phyloP scores from a whole-genome alignment of 345 rosid species.

The Euphorbia pulcherrima region DNA sequence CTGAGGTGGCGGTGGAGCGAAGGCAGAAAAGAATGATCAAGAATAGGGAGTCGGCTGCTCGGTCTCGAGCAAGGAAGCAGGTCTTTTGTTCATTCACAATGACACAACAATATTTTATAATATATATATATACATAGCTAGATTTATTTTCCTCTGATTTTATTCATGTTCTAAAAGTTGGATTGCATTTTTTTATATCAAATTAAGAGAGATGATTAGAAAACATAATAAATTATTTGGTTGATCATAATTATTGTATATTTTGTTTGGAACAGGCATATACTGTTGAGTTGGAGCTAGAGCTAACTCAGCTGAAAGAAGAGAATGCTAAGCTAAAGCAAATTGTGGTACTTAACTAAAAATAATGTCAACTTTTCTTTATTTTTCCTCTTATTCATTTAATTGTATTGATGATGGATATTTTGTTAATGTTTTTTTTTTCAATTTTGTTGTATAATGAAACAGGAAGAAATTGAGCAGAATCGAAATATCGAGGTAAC shows the following conservation, averaged over 20 bases:
- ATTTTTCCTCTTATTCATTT: background rate
- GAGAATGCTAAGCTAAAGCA: constrained; percentile 68
- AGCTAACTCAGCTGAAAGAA: constrained; percentile 65
- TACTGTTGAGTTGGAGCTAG: constrained; percentile 83
- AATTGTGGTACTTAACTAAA: constrained; percentile 46
- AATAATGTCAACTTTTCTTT: background rate
- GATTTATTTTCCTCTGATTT: no score
- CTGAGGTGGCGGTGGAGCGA: constrained; percentile 67
- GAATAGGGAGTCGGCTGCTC: constrained; percentile 87
- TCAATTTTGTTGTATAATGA: background rate
- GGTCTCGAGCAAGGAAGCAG: constrained; percentile 95
- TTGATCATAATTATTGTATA: background rate
- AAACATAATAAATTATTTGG: background rate
- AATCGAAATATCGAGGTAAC: constrained; percentile 55
- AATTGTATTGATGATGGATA: background rate
- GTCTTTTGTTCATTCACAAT: constrained; percentile 25
- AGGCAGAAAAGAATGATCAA: constrained; percentile 87
- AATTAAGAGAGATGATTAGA: no score
- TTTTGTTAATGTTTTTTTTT: background rate
- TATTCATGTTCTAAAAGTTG: no score
- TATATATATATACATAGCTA: no score
- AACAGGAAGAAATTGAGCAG: constrained; percentile 53
- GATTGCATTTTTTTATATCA: no score
- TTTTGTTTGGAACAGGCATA: constrained; percentile 49
- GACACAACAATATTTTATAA: background rate